Conservation (phyloP, 768 basidiomycete genomes). For the Hortiboletus flavorubellus region DNA sequence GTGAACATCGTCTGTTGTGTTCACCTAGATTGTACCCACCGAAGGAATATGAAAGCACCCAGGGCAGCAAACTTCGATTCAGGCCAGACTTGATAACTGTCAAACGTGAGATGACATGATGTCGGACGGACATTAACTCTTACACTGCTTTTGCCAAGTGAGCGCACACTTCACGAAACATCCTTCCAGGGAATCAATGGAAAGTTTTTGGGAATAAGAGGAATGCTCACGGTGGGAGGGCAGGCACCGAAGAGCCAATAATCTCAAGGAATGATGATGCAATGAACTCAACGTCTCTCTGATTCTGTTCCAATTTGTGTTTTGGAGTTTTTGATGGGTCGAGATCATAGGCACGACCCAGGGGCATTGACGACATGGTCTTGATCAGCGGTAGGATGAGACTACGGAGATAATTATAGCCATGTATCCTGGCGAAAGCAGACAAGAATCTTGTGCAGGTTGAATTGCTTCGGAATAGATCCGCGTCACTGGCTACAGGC, state of each 20-base stretch:
- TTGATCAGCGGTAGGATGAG: conserved; percentile 76
- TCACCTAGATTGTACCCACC: conserved; percentile 40
- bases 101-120: conserved; percentile 14
- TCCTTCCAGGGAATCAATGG: conserved; percentile 40
- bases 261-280: conserved; percentile 74
- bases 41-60: conserved; percentile 89
- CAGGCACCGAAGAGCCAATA: conserved; percentile 64
- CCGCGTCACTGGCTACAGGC: conserved; percentile 65
- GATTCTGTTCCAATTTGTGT: conserved; percentile 65
- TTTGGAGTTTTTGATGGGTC: conserved; percentile 61
- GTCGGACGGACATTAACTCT: conserved; percentile 27
- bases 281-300: conserved; percentile 66
- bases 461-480: conserved; percentile 86
- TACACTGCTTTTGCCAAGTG: conserved; percentile 80
- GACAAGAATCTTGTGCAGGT: conserved; percentile 86
- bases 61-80: conserved; percentile 78
- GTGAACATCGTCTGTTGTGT: background rate
- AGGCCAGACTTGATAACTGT: conserved; percentile 66
- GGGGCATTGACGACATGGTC: conserved; percentile 67
- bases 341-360: conserved; percentile 73
- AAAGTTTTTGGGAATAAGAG: background rate
- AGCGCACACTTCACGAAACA: conserved; percentile 83
- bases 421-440: conserved; percentile 83
- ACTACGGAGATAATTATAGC: conserved; percentile 85
- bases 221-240: conserved; percentile 66